Base-by-base conservation (phyloP, 331 rosid genomes). In the Pyrus hybrid region DNA sequence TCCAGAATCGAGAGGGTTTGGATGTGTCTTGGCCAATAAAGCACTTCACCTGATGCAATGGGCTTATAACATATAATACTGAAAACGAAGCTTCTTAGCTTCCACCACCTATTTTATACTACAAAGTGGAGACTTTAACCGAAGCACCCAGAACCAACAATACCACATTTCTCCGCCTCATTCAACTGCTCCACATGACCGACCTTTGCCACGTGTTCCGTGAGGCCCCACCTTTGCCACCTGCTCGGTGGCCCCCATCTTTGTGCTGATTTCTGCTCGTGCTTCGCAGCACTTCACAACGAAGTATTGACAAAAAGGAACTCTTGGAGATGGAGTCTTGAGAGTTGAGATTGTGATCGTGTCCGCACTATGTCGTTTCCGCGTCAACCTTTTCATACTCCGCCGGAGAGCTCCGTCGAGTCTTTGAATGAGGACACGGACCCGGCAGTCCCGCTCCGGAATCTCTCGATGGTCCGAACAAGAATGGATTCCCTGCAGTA, bases 401-500 rank as follows among this genome's bases (percentile, higher is more conserved):
- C 81, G 25, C 3, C 63, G 14, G 17, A 30, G 35, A 35, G 29
- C 49, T 18, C 80, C 63, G 63, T 47, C 41, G 57, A 63, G 2
- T 49, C 63, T 16, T 47, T 20, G 75, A 17, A 53, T 4, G 43
- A 35, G 43, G 43, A 35, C 43, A 35, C 12, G 3, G 43, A 35
- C 43, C 1, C 43, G 43, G 43, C 3, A 16, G 30, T 61, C 56
- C 80, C 89, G 18, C 82, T 92, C 28, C 83, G 63, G 12, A 93
- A 89, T 51, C 94, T 93, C n/a, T 73, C 83, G 18, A 7, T 58
- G 61, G 83, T 90, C 64, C 85, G 83, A 61, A 65, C 51, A 21
- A 80, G 84, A 69, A 83, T 91, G 80, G 94, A 86, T 81, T 82
- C 86, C 26, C 84, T 93, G 18, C 89, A 85, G 9, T 72, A 53